These are phyloP conservation scores for Neovahlkampfia damariscottae DNA, from an alignment of 78 protist genomes.

Conservation along the genomic window DNA sequence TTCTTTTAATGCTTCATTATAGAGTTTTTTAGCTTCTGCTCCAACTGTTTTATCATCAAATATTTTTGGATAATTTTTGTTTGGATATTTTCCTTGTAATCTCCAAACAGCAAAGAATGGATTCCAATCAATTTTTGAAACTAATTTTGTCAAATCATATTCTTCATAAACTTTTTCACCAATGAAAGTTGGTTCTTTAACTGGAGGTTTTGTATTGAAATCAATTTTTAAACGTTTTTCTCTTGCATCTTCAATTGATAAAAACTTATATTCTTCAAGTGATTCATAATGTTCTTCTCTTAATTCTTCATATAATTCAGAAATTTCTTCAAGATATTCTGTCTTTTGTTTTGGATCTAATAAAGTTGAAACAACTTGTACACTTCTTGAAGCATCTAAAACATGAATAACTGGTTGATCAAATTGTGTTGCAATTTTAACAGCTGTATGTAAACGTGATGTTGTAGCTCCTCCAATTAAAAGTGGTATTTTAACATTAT, in stretches of 20 bases:
- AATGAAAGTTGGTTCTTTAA: slow-evolving; percentile 22
- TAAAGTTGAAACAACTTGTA: slow-evolving; percentile 56
- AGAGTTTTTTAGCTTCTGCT: slow-evolving; percentile 72
- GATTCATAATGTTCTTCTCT: slow-evolving; percentile 83
- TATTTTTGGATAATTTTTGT: slow-evolving; percentile 90
- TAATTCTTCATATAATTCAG: slow-evolving; percentile 60
- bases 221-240: slow-evolving; percentile 21
- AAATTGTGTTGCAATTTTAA: slow-evolving; percentile 85
- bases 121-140: slow-evolving; percentile 91
- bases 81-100: slow-evolving; percentile 92
- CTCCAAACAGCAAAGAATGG: slow-evolving; percentile 83
- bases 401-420: slow-evolving; percentile 69
- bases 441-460: slow-evolving; percentile 92
- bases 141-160: slow-evolving; percentile 50
- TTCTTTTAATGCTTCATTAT: slow-evolving; percentile 77
- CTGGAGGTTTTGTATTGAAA: slow-evolving; percentile 26
- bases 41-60: slow-evolving; percentile 88
- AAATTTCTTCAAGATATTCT: slow-evolving; percentile 52
- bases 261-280: slow-evolving; percentile 64
- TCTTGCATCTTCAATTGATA: slow-evolving; percentile 69
- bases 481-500: slow-evolving; percentile 69
- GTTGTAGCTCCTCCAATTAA: slow-evolving; percentile 99
- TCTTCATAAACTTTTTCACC: slow-evolving; percentile 30
- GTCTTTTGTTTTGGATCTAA: slow-evolving; percentile 37
- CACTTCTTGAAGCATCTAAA: slow-evolving; percentile 88